phyloP scores from a whole-genome alignment of 192 early-diverging fungal genomes.

The Oehlia diaphana region DNA sequence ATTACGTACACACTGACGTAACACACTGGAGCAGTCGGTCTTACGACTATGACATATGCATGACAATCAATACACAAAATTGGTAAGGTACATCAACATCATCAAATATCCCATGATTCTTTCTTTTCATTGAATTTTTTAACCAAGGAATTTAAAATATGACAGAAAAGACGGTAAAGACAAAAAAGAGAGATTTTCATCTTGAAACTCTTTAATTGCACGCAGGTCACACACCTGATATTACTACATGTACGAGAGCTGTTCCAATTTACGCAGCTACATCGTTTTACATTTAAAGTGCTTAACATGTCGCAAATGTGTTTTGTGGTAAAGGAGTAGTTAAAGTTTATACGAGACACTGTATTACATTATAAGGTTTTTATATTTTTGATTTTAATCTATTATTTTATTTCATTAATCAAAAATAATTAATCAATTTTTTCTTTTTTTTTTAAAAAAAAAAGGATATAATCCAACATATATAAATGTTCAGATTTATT shows the following conservation, averaged over 20 bases:
- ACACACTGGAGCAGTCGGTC: too few relatives aligned
- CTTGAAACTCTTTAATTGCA: conserved; percentile 94
- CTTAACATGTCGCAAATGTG: conserved; percentile 79
- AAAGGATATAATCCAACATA: background rate
- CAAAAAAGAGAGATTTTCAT: conserved; percentile 34
- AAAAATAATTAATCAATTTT: too few relatives aligned
- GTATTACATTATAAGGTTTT: too few relatives aligned
- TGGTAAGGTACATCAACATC: too few relatives aligned
- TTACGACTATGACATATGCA: too few relatives aligned
- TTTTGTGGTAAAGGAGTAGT: conserved; percentile 70
- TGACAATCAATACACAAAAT: too few relatives aligned
- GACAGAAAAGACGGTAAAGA: too few relatives aligned
- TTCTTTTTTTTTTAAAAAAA: background rate
- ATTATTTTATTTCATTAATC: background rate
- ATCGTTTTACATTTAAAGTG: conserved; percentile 81
- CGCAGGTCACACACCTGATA: conserved; percentile 46
- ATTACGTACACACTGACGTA: too few relatives aligned
- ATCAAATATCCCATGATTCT: too few relatives aligned
- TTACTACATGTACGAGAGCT: conserved; percentile 74
- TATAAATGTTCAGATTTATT: too few relatives aligned
- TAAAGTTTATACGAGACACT: conserved; percentile 81
- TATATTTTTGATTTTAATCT: background rate
- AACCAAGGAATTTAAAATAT: too few relatives aligned
- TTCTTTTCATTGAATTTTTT: too few relatives aligned
- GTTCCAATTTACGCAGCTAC: conserved; percentile 90